These are phyloP conservation scores for Phalaenopsis hybrid DNA, from an alignment of 116 monocot genomes.

Conservation along the genomic window DNA sequence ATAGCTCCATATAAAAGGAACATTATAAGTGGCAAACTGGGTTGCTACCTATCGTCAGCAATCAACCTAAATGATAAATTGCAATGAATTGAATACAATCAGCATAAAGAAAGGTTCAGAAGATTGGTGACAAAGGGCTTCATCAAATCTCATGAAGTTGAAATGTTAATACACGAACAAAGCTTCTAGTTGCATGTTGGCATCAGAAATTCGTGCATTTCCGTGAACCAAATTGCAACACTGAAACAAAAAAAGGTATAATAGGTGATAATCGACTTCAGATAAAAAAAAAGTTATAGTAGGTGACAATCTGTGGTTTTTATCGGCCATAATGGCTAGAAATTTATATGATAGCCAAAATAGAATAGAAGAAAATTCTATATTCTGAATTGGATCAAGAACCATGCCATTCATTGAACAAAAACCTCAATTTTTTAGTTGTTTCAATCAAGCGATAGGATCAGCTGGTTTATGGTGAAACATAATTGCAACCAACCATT, in stretches of 20 bases:
- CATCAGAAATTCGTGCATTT: not conserved
- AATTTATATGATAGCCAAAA: not conserved
- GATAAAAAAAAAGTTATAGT: not conserved
- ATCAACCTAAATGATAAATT: too few species aligned
- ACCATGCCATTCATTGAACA: not conserved
- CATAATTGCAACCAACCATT: not conserved
- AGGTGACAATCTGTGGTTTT: not conserved
- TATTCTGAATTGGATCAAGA: not conserved
- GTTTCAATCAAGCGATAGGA: not conserved
- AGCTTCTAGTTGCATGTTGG: not conserved
- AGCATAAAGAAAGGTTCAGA: too few species aligned
- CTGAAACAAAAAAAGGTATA: not conserved
- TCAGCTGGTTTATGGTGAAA: not conserved
- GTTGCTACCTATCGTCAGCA: too few species aligned
- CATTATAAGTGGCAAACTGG: too few species aligned
- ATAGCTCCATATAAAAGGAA: too few species aligned
- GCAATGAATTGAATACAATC: too few species aligned
- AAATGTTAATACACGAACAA: not conserved
- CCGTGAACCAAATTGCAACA: not conserved
- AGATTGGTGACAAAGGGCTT: conserved; percentile 1
- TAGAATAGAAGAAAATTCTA: not conserved
- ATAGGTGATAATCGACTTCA: too few species aligned
- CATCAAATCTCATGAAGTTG: not conserved
- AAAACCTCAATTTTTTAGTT: not conserved
- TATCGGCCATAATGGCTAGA: not conserved